Evolutionary conservation across 2,329 filamentous ascomycete genomes (phyloP), one percentile per base, ranked within the genome.

Genomic region (Scedosporium aurantiacum): DNA sequence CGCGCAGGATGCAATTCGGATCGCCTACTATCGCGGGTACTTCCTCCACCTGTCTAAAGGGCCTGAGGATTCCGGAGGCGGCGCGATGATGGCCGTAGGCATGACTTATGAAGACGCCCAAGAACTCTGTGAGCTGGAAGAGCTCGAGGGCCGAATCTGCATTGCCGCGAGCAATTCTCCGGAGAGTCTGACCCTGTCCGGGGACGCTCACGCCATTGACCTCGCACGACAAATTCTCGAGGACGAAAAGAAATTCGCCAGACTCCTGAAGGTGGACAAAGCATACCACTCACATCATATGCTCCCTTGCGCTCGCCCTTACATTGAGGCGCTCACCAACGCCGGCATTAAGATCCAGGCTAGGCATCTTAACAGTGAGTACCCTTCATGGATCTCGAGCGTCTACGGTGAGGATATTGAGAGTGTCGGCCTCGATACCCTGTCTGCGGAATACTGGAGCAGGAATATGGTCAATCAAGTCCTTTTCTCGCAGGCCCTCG

Each of bases 401-500:
- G 55, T 57, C 10, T 57, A 57, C 27, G 50, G 56, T 7, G 16
- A 54, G 23, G 50, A 54, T 16, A 54, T 54, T 10, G 50, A 54
- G 12, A 25, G 18, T 14, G 23, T 54, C 43, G 10, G 50, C 52
- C 3, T 37, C 40, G 12, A 23, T 25, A 40, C 55, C 10, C 6
- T 57, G 16, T 6, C 28, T 62, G 12, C 41, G 60, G 60, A 65
- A 0, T 82, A 82, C 64, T 82, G 79, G 79, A 70, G 71, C 2
- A 66, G 70, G 2, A 82, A 81, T 58, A 65, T 82, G 66, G 71
- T 74, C 1, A 74, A 72, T 2, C 73, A 74, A 0, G 79, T 82
- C 6, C 70, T 73, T 4, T 82, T 78, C 63, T 67, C 72, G 6
- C 67, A 70, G 5, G 78, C 77, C 0, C 62, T 81, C 3, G 18